These are phyloP conservation scores for Zhuliangozyma parablackwelliae DNA, from an alignment of 1,139 yeast genomes.

Conservation along the genomic window DNA sequence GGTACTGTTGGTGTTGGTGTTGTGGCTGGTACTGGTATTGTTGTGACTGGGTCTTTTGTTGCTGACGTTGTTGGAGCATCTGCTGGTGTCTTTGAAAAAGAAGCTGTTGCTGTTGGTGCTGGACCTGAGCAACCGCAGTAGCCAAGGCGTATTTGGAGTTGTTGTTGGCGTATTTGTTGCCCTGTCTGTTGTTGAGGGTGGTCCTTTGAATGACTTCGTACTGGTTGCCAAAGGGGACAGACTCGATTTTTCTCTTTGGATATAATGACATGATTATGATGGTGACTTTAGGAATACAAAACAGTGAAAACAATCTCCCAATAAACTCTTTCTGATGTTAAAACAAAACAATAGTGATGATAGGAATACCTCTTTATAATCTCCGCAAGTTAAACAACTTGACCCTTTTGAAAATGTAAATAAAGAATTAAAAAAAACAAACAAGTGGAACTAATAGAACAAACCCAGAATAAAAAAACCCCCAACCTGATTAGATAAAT, in stretches of 20 bases:
- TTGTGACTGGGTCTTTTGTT: slow-evolving; percentile 12
- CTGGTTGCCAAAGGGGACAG: slow-evolving; percentile 28
- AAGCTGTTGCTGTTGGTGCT: slow-evolving; percentile 19
- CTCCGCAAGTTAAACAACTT: no score
- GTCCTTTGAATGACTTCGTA: slow-evolving; percentile 22
- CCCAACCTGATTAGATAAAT: no score
- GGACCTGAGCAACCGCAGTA: slow-evolving; percentile 29
- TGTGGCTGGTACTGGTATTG: slow-evolving; percentile 10
- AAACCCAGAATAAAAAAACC: no score
- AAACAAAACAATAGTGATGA: no score
- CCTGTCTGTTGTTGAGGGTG: slow-evolving; percentile 9
- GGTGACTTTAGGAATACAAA: no score
- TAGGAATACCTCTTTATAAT: no score
- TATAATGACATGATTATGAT: slow-evolving; percentile 8
- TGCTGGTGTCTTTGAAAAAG: slow-evolving; percentile 14
- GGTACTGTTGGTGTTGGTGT: slow-evolving; percentile 8
- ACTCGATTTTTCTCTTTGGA: slow-evolving; percentile 26
- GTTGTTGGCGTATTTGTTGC: slow-evolving; percentile 1
- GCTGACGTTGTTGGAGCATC: slow-evolving; percentile 10
- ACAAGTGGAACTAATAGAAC: no score
- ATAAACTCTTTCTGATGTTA: no score
- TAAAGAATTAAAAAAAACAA: no score
- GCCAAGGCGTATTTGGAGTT: slow-evolving; percentile 21
- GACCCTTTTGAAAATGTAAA: no score
- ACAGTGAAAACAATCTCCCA: no score